Base-by-base conservation (phyloP, 495 filamentous ascomycete genomes). In the Neurospora sp. region DNA sequence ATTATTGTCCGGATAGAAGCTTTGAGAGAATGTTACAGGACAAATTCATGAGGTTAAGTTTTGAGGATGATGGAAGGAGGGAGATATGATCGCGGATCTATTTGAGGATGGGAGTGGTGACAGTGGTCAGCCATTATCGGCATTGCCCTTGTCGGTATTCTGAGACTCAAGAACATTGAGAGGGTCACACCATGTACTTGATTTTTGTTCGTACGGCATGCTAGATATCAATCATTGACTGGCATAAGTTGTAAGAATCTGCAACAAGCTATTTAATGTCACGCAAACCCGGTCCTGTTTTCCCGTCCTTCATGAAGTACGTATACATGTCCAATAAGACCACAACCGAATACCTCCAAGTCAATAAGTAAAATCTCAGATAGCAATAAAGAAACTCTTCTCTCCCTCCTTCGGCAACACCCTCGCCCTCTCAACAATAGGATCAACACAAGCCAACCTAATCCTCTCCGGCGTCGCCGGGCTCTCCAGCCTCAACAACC, bases 381-480 rank as follows among this genome's bases (percentile, higher is more conserved):
- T 86, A 16, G 82, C 79, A 75, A 86, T 79, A 69, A 98, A 98
- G 81, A 96, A 98, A 73, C 92, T 94, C 90, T 94, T 93, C 89
- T 98, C 94, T 4, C 94, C 95, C 76, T 94, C 92, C 84, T 85
- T 86, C 9, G 91, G 89, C 75, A 86, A 74, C 39, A 98, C 94
- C 72, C 88, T 84, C 14, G 89, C 89, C 79, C 92, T 85, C 83
- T 92, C 89, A 74, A 98, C 84, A 78, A 98, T 96, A 31, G 92
- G 91, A 89, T 98, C 95, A 23, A 89, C 92, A 81, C 94, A 96
- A 37, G 89, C 89, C 31, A 94, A 79, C 76, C 95, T 83, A 71
- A 98, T 94, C 79, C 93, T 87, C 86, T 98, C 95, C 0, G 93
- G 89, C 38, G 95, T 98, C 5, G 92, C 92, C 14, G 93, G 93